Evolutionary conservation across 1,139 yeast genomes (phyloP), one percentile per base, ranked within the genome.

Genomic region (Komagataea norvegica): DNA sequence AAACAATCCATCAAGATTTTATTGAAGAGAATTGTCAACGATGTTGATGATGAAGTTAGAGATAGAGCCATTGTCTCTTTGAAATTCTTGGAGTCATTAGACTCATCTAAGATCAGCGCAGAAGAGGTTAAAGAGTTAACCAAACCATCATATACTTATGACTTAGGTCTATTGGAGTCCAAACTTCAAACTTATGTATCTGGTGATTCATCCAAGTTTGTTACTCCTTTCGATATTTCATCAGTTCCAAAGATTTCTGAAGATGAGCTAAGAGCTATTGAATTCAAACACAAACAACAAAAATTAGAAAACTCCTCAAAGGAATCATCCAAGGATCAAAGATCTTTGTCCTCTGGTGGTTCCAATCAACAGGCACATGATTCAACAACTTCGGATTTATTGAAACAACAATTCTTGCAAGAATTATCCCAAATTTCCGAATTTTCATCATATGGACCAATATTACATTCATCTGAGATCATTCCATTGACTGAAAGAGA

Each of bases 11-110:
- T 91, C 54, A 72, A 74, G 51, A 83, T 84, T 45, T 71, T 91
- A 49, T 74, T 91, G 52, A 72, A 74, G 42, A 80, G 97, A 64
- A 88, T 95, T 52, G 73, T 85, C 53, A 85, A 78, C 49, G 99
- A 91, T 63, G 76, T 72, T 33, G 96, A 91, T 59, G 98, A 91
- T 62, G 99, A 91, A 64, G 98, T 93, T 27, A 86, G 99, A 68
- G 99, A 91, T 60, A 80, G 99, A 59, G 96, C 98, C 8, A 87
- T 95, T 2, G 70, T 91, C 48, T 80, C 95, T 4, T 69, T 89
- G 56, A 74, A 77, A 48, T 75, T 89, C 46, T 74, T 87, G 43
- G 70, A 68, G 29, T 53, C 67, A 5, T 45, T 56, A 13, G 70
- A 68, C 29, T 61, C 67, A 40, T 65, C 71, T 28, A 65, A 70